phyloP scores from a whole-genome alignment of 306 rosid species.

The Sechiopsis laciniata region DNA sequence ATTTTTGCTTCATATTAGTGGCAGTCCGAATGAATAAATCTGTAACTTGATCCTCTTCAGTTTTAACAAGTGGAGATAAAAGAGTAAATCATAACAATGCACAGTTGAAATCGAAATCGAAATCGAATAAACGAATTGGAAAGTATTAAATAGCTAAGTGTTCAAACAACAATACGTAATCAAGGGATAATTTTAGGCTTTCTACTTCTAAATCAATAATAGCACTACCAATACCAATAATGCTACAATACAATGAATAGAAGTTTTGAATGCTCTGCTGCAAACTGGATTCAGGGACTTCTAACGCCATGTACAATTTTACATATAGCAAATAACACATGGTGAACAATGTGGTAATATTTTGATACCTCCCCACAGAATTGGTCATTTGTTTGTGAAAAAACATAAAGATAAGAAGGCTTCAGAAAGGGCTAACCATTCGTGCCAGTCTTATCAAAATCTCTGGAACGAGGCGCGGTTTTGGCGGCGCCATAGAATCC shows the following conservation, averaged over 20 bases:
- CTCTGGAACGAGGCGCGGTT: conserved; percentile 80
- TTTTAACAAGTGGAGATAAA: neutral
- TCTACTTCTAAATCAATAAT: neutral
- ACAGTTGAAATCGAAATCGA: neutral
- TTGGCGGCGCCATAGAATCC: conserved; percentile 57
- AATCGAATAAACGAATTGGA: neutral
- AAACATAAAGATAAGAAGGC: neutral
- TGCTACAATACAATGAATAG: conserved; percentile 6
- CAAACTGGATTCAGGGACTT: neutral
- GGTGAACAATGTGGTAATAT: neutral
- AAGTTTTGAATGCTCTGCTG: conserved; percentile 10
- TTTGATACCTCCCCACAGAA: conserved; percentile 2
- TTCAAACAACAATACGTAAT: conserved; percentile 1
- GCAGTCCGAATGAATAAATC: neutral
- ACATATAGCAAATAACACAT: neutral
- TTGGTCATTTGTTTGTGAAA: conserved; percentile 1
- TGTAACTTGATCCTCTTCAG: neutral
- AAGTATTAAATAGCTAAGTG: neutral
- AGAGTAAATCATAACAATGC: neutral
- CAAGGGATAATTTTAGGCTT: neutral
- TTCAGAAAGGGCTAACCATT: conserved; percentile 68
- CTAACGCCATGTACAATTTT: no score
- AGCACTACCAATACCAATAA: neutral
- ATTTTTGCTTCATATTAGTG: neutral
- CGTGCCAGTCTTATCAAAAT: conserved; percentile 58